A percentile compares a stretch with the other conserved stretches of the same genome.
phyloP scores from a whole-genome alignment of 345 rosid species.

The Citrus trifoliata region DNA sequence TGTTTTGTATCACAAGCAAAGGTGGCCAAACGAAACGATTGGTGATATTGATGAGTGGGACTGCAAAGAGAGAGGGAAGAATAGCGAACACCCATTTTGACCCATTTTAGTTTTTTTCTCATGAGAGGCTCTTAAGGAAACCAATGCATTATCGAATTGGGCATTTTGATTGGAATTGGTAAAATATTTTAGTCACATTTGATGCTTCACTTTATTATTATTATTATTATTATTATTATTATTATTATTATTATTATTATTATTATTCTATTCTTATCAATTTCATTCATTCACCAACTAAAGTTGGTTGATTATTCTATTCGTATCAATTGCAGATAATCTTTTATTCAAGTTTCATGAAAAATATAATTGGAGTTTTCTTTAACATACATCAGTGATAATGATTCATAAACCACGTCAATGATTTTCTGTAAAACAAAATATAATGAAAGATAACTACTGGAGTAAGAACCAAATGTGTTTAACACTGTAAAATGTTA shows the following conservation, averaged over 20 bases:
- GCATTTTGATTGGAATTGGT: neutral
- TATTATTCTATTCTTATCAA: neutral
- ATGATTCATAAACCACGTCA: too few species aligned
- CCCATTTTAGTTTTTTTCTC: neutral
- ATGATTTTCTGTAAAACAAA: too few species aligned
- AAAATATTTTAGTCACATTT: neutral
- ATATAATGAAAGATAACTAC: too few species aligned
- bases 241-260: neutral
- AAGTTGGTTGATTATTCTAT: neutral
- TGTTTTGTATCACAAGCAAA: constrained; percentile 14
- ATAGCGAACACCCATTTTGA: constrained; percentile 52
- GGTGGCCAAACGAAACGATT: constrained; percentile 12
- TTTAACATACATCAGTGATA: neutral
- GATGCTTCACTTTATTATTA: neutral
- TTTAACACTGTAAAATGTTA: too few species aligned
- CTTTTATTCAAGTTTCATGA: neutral
- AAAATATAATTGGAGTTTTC: neutral
- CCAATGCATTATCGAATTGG: neutral
- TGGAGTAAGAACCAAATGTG: too few species aligned
- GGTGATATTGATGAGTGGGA: constrained; percentile 5
- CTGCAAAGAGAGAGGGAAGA: constrained; percentile 23
- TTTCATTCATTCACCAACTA: neutral
- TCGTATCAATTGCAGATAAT: too few species aligned
- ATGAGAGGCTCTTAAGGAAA: neutral
- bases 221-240: neutral